Base-by-base conservation (phyloP, 225 moss, liverwort and hornwort genomes). In the Antitrichia curtipendula region DNA sequence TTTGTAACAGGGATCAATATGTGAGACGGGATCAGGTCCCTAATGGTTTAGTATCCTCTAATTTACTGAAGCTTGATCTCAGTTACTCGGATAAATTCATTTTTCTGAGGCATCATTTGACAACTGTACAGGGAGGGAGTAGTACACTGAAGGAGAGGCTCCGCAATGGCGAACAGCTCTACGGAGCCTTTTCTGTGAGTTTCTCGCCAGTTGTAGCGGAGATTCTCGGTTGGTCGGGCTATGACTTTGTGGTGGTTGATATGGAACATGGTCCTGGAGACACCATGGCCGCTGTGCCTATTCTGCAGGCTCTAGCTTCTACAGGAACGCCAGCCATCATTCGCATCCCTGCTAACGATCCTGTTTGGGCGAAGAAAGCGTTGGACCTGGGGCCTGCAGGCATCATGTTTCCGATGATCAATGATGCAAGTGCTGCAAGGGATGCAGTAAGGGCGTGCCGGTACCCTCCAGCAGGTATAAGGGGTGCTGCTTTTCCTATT, bases 351-450 rank as follows among this genome's bases (percentile, higher is more conserved):
- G 87, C 75, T 60, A 95, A 93, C 61, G 96, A 96, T 63, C 93
- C 95, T 69, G 92, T 90, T 47, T 89, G 93, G 93, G 96, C 92
- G 29, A 96, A 94, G 87, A 95, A 95, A 85, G 96, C 92, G 40
- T 79, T 96, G 88, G 96, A 96, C 81, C 72, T 95, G 78, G 96
- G 95, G 24, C 95, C 95, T 84, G 93, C 94, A 57, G 96, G 96
- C 79, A 90, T 96, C 91, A 96, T 96, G 96, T 90, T 96, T 80
- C 94, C 96, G 18, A 94, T 94, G 96, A 87, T 96, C 56, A 82
- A 96, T 64, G 87, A 90, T 65, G 96, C 94, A 65, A 86, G 85
- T 59, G 94, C 88, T 72, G 96, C 95, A 66, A 87, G 91, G 75
- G 91, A 87, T n/a, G 95, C 95, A 49, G 95, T 96, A 34, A 91